Base-by-base conservation (phyloP, 441 rosid species). In the Pelargonium cotyledonis region DNA sequence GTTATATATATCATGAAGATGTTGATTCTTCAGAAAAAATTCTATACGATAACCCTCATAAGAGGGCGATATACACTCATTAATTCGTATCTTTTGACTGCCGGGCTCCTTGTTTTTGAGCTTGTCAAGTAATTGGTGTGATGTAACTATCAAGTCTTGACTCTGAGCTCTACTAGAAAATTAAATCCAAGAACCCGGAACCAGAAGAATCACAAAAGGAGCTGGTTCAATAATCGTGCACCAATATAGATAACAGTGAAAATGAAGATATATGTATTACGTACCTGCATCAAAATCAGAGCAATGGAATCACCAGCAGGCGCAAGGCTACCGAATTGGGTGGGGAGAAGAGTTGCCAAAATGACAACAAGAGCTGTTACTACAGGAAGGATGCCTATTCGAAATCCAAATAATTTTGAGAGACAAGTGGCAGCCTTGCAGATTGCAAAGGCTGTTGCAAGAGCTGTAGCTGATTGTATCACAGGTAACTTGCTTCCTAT, bases 331-430 rank as follows among this genome's bases (percentile, higher is more conserved):
- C 74, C 75, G 53, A 84, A 83, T 63, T 77, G 85, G 15, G 19
- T 51, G 49, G 91, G 90, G 71, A 90, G 78, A n/a, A 80, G 44
- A 44, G 95, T 90, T 53, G 95, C 91, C 68, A 88, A 79, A 69
- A 81, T 15, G 65, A 91, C 84, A 44, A 76, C 83, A 44, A 85
- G 76, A 53, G 89, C 89, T 10, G 96, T 86, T 47, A 86, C 78
- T 35, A 80, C 86, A 64, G 95, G 89, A 70, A 89, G 86, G 74
- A 21, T 79, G 73, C 87, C 88, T 73, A 94, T 94, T 82, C 77
- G 87, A 77, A 91, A 79, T 72, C 83, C 81, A 9, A 69, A 75
- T 19, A 78, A 68, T 62, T 61, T 70, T 47, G 85, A 80, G 49
- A 86, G 65, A 51, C 65, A 77, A 21, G 82, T 70, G 9, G 88